These are phyloP conservation scores for Eucalyptus shirleyi DNA, from an alignment of 345 rosid species.

Conservation along the genomic window DNA sequence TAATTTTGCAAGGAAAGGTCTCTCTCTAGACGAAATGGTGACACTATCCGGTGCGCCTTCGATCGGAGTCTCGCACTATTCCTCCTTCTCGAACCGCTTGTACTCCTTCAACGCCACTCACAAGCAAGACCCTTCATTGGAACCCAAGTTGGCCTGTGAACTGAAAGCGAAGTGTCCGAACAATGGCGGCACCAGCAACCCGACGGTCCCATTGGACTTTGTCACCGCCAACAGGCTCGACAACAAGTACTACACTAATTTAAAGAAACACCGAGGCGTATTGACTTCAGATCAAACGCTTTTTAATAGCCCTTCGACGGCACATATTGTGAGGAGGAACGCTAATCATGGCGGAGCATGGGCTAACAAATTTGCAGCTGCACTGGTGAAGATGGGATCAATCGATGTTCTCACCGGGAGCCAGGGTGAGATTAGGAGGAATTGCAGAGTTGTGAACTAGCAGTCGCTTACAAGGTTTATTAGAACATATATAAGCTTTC, in stretches of 20 bases:
- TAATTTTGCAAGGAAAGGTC: not conserved
- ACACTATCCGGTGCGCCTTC: conserved; percentile 14
- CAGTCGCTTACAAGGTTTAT: too few species aligned
- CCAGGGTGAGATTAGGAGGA: conserved; percentile 2
- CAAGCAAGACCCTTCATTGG: not conserved
- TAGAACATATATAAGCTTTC: not conserved
- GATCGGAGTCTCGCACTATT: conserved; percentile 5
- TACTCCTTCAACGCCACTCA: not conserved
- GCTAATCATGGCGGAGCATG: not conserved
- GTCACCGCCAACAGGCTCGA: not conserved
- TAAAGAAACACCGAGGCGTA: not conserved
- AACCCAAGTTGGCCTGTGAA: not conserved
- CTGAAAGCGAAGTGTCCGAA: not conserved
- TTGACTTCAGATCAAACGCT: not conserved
- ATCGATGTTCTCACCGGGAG: conserved; percentile 5
- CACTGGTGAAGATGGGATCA: conserved; percentile 1
- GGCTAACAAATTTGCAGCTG: not conserved
- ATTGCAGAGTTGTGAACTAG: not conserved
- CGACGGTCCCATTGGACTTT: not conserved
- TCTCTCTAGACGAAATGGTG: conserved; percentile 8
- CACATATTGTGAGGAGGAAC: not conserved
- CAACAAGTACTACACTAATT: not conserved
- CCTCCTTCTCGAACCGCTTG: not conserved
- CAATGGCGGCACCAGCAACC: not conserved
- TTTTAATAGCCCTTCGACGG: not conserved